Conservation (phyloP, 148 eudicot genomes). For the Persicaria maculosa region DNA sequence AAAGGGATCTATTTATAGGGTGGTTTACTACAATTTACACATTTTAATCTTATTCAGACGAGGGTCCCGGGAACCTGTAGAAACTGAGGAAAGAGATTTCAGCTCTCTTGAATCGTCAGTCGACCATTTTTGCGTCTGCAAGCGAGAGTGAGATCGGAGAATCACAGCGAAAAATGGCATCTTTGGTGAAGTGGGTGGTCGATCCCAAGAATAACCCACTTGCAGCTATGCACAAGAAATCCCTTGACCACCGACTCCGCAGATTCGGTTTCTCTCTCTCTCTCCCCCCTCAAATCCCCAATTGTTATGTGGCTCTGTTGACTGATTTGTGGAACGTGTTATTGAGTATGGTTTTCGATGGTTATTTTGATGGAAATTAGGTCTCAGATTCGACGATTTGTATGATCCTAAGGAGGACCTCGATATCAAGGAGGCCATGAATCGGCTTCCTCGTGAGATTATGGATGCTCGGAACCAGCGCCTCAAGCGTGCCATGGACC, state of each 20-base stretch:
- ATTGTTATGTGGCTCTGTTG: not conserved
- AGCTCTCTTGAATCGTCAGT: not conserved
- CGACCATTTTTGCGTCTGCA: not conserved
- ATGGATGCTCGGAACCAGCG: constrained; percentile 91
- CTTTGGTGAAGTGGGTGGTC: constrained; percentile 41
- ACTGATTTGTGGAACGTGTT: not conserved
- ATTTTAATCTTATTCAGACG: not conserved
- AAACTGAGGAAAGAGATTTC: not conserved
- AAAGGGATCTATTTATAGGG: too few species aligned
- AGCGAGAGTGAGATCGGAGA: constrained; percentile 5
- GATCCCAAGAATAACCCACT: constrained; percentile 70
- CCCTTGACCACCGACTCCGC: constrained; percentile 64
- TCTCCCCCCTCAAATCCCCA: not conserved
- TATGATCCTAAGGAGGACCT: constrained; percentile 61
- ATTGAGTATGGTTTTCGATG: not conserved
- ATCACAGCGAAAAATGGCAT: constrained; percentile 30
- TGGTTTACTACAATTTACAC: too few species aligned
- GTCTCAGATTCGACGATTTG: constrained; percentile 76
- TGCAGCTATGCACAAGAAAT: constrained; percentile 67
- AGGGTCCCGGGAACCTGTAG: not conserved
- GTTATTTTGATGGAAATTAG: constrained; percentile 22
- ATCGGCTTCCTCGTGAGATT: constrained; percentile 78
- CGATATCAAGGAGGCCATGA: constrained; percentile 78
- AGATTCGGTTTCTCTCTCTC: constrained; percentile 39
- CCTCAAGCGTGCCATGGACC: constrained; percentile 92